phyloP scores from a whole-genome alignment of 1,139 yeast species.

The Zygosaccharomyces pseudobailii region DNA sequence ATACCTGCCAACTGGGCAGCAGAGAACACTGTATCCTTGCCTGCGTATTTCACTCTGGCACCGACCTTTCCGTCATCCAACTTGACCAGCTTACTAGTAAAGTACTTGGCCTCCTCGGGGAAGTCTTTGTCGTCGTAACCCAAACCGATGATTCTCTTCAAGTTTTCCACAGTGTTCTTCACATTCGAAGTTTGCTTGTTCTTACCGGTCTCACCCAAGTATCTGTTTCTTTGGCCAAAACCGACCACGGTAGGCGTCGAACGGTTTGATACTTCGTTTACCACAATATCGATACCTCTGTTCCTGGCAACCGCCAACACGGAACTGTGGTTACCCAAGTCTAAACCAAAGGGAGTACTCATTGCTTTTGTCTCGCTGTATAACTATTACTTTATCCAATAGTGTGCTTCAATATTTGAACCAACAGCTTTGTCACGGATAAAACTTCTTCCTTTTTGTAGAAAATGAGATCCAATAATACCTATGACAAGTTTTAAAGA shows the following conservation, averaged over 20 bases:
- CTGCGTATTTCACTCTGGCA: slow-evolving; percentile 79
- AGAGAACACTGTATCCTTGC: slow-evolving; percentile 73
- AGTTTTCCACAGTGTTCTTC: slow-evolving; percentile 91
- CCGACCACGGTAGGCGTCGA: slow-evolving; percentile 94
- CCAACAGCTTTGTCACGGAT: not conserved
- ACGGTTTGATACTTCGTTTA: slow-evolving; percentile 97
- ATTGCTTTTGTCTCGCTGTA: slow-evolving; percentile 34
- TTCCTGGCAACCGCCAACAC: slow-evolving; percentile 97
- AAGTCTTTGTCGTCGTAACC: slow-evolving; percentile 73
- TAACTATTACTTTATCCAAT: not conserved
- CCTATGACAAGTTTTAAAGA: not conserved
- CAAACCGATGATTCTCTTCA: slow-evolving; percentile 88
- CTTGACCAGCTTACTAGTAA: slow-evolving; percentile 65
- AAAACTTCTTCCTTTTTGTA: not conserved
- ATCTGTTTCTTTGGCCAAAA: slow-evolving; percentile 83
- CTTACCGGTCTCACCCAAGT: slow-evolving; percentile 92
- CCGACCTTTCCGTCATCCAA: slow-evolving; percentile 71
- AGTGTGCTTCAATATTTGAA: not conserved
- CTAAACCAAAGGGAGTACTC: slow-evolving; percentile 96
- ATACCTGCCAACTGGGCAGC: slow-evolving; percentile 90
- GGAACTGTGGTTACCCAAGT: slow-evolving; percentile 91
- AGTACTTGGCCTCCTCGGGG: slow-evolving; percentile 65
- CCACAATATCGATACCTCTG: slow-evolving; percentile 97
- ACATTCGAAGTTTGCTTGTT: slow-evolving; percentile 94
- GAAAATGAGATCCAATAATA: not conserved